Evolutionary conservation across 2,329 filamentous ascomycete species (phyloP).

Genomic region (Salinomyces thailandicus): DNA sequence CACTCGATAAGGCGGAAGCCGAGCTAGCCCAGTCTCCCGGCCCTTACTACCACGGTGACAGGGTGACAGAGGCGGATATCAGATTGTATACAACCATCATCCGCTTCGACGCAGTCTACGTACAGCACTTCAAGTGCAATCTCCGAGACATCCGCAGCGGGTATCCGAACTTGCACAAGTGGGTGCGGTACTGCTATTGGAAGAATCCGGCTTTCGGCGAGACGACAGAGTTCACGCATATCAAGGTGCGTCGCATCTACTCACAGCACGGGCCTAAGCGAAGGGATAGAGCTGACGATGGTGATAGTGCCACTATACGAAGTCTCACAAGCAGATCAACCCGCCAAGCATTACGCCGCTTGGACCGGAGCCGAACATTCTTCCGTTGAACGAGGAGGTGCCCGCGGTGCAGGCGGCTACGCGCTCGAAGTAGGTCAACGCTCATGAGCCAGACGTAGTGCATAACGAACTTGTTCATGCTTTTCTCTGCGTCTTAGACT

Average conservation of each 20-base stretch:
- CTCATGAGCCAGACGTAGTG: too few relatives aligned
- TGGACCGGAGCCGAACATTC: conserved; percentile 72
- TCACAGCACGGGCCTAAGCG: conserved; percentile 34
- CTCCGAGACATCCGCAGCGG: conserved; percentile 72
- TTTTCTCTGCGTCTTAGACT: too few relatives aligned
- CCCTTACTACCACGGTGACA: conserved; percentile 38
- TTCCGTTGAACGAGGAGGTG: conserved; percentile 71
- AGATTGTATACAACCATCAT: conserved; percentile 51
- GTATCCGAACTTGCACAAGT: conserved; percentile 69
- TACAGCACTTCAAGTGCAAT: conserved; percentile 65
- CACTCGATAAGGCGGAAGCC: conserved; percentile 38
- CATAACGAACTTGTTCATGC: too few relatives aligned
- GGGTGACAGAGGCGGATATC: conserved; percentile 40
- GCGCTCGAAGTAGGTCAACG: conserved; percentile 2
- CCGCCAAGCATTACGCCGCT: conserved; percentile 65
- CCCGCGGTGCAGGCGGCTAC: conserved; percentile 31
- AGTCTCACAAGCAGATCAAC: conserved; percentile 56
- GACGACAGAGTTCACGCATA: conserved; percentile 88
- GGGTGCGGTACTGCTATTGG: conserved; percentile 82
- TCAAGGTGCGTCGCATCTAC: conserved; percentile 63
- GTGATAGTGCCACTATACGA: conserved; percentile 53
- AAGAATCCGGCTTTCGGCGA: conserved; percentile 63
- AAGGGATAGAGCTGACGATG: neutral
- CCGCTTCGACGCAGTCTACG: conserved; percentile 47
- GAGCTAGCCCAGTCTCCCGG: conserved; percentile 33